phyloP scores from a whole-genome alignment of 2,329 filamentous ascomycete species.

The Chalaropsis thielavioides region DNA sequence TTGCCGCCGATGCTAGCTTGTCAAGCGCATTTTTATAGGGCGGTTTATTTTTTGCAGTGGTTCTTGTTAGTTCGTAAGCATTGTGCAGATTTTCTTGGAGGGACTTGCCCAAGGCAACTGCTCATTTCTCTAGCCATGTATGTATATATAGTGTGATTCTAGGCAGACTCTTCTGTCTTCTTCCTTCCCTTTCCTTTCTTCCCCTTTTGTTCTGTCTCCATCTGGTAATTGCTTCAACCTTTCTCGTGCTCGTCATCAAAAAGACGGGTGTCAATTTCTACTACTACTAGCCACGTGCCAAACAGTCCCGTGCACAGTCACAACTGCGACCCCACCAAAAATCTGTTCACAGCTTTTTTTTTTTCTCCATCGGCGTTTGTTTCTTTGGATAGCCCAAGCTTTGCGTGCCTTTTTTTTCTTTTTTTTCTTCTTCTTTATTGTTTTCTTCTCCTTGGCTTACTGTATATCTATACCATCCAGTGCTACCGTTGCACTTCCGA shows the following conservation, averaged over 20 bases:
- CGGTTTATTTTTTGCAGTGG: too few relatives aligned
- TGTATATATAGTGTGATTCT: too few relatives aligned
- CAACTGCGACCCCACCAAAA: slow-evolving; percentile 6
- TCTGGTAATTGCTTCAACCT: too few relatives aligned
- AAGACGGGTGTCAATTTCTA: not conserved
- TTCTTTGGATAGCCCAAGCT: not conserved
- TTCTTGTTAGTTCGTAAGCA: too few relatives aligned
- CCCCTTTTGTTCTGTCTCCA: too few relatives aligned
- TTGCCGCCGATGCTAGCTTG: too few relatives aligned
- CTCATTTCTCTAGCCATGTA: too few relatives aligned
- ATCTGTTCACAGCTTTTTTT: slow-evolving; percentile 7
- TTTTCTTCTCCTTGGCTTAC: not conserved
- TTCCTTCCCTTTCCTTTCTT: not conserved
- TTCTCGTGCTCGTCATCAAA: not conserved
- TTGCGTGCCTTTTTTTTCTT: not conserved
- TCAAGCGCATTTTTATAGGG: too few relatives aligned
- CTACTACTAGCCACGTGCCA: not conserved
- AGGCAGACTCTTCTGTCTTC: not conserved
- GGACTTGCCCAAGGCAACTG: too few relatives aligned
- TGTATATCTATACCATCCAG: not conserved
- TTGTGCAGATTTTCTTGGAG: too few relatives aligned
- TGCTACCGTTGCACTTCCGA: not conserved
- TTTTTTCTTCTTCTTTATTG: not conserved
- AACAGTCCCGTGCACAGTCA: not conserved
- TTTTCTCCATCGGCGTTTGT: not conserved